Base-by-base conservation (phyloP, 176 grass and related monocot genomes). In the Oropetium thomaeum region DNA sequence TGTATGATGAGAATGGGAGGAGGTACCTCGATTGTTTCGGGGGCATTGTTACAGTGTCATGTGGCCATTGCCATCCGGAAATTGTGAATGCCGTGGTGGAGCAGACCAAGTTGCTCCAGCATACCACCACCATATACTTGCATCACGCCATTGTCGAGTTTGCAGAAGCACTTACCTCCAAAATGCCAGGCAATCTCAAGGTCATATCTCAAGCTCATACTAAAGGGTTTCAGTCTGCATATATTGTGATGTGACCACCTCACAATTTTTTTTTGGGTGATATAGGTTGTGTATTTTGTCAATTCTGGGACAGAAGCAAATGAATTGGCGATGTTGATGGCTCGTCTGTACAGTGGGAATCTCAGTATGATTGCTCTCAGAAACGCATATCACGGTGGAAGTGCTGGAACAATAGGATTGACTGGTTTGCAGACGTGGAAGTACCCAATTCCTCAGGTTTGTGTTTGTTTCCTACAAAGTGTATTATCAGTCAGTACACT, bases 301-400 rank as follows among this genome's bases (percentile, higher is more conserved):
- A 99, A 99, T 88, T 95, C 96, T 59, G 96, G 96, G 27, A 99
- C 96, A 38, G 96, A 99, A 87, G 91, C 96, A 11, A 99, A 99
- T 86, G 96, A 99, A 66, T 70, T 99, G 42, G 96, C 96, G 49
- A 99, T 93, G 86, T 40, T 99, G 79, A 92, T 99, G 96, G 89
- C 91, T 67, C 84, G 96, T 16, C 34, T 99, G 65, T 99, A 99
- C 74, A 92, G 58, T 69, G 87, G 96, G 29, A 99, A 95, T 81
- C 89, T 99, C 47, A 80, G 89, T 63, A 95, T 99, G 96, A 34
- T 95, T 84, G 96, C 96, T 54, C 73, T 99, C 53, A 99, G 96
- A 65, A 99, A 95, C 67, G 91, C 84, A 27, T 99, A 99, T 76
- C 96, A 99, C 10, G 96, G 96, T 58, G 96, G 91, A 16, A 99